Conservation (phyloP, 345 rosid species). For the Raphanus sativus region DNA sequence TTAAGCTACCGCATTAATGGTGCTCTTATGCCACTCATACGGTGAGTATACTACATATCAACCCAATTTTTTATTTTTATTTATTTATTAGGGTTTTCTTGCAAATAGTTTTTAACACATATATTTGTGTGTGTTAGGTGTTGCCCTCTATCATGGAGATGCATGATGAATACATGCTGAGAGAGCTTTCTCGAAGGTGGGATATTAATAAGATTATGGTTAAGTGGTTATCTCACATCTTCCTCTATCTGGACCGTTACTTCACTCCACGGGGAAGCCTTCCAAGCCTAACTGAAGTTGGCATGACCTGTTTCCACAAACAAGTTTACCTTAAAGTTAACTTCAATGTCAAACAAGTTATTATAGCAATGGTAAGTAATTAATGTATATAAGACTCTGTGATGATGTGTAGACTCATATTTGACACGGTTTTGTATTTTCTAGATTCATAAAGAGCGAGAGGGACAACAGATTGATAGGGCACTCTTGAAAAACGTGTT, state of each 20-base stretch:
- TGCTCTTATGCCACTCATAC: no score
- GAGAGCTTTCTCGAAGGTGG: constrained; percentile 77
- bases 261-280: constrained; percentile 50
- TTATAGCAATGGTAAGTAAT: constrained; percentile 51
- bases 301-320: constrained; percentile 62
- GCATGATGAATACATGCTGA: constrained; percentile 72
- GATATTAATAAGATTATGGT: constrained; percentile 65
- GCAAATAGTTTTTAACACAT: neutral
- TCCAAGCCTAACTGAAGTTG: constrained; percentile 54
- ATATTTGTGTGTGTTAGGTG: constrained; percentile 7
- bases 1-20: no score
- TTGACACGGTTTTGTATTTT: neutral
- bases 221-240: constrained; percentile 70
- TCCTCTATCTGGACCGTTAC: constrained; percentile 68
- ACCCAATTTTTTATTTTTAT: no score
- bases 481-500: constrained; percentile 67
- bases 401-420: neutral
- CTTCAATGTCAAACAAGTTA: constrained; percentile 51
- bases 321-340: constrained; percentile 41
- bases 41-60: no score
- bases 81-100: no score
- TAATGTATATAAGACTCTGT: neutral
- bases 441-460: constrained; percentile 61
- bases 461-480: constrained; percentile 80
- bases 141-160: constrained; percentile 56